Percentiles rank a stretch among this genome's conserved stretches.
These are phyloP conservation scores for Trichoderma afroharzianum DNA, from an alignment of 2,329 filamentous ascomycete species.

Conservation along the genomic window DNA sequence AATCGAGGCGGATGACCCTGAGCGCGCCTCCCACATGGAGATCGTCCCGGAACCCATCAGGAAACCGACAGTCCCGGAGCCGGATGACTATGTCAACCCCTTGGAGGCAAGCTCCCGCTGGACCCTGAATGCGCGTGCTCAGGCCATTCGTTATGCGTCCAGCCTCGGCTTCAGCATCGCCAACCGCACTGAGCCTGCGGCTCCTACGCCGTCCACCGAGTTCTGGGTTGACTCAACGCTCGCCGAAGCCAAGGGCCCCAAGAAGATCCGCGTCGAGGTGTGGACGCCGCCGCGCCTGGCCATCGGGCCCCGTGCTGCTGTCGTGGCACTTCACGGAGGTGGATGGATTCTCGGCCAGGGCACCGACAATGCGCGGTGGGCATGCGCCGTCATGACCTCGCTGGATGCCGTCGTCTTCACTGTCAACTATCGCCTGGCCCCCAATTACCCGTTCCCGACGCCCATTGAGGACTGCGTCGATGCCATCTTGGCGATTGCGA, in stretches of 20 bases:
- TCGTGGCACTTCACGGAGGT: conserved; percentile 66
- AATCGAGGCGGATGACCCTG: neutral
- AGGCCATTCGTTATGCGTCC: conserved; percentile 43
- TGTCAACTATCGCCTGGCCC: conserved; percentile 66
- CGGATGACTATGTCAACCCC: conserved; percentile 41
- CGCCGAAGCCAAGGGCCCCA: conserved; percentile 33
- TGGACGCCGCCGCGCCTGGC: conserved; percentile 37
- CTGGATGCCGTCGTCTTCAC: conserved; percentile 58
- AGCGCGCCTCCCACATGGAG: conserved; percentile 23
- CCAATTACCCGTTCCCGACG: conserved; percentile 60
- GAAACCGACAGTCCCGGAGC: conserved; percentile 31
- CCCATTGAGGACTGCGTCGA: conserved; percentile 64
- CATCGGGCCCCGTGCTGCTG: conserved; percentile 44
- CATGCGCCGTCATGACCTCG: conserved; percentile 47
- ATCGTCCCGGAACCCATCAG: conserved; percentile 26
- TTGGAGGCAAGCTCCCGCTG: conserved; percentile 43
- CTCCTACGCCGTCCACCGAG: conserved; percentile 36
- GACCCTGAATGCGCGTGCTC: conserved; percentile 41
- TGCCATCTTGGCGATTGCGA: conserved; percentile 57
- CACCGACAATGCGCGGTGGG: conserved; percentile 62
- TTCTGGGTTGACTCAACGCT: conserved; percentile 44
- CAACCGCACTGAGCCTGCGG: conserved; percentile 40
- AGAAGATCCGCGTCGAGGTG: conserved; percentile 47
- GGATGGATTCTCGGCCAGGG: conserved; percentile 62
- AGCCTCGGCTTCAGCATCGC: conserved; percentile 41